These are phyloP conservation scores for Wickerhamiella qilinensis DNA, from an alignment of 805 yeast genomes.

Conservation along the genomic window DNA sequence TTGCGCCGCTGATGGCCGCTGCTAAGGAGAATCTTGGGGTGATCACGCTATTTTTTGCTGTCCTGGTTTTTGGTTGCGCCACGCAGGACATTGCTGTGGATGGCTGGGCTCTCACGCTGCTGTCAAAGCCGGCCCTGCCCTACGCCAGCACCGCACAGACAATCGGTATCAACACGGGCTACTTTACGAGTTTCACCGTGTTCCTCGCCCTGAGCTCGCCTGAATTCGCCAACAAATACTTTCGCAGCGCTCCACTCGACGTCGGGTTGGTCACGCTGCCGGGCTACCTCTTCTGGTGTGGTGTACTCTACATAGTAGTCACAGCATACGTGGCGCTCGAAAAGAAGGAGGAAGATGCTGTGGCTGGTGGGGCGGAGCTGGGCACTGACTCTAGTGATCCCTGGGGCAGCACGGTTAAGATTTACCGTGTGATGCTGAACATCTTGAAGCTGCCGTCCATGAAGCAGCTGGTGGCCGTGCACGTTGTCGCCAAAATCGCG, in stretches of 20 bases:
- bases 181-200: conserved; percentile 79
- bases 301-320: conserved; percentile 48
- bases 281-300: conserved; percentile 65
- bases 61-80: conserved; percentile 76
- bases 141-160: conserved; percentile 98
- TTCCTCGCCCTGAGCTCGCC: conserved; percentile 82
- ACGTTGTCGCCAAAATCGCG: conserved; percentile 71
- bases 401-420: conserved; percentile 11
- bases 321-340: conserved; percentile 43
- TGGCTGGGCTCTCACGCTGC: conserved; percentile 92
- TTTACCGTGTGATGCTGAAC: conserved; percentile 22
- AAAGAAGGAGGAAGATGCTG: conserved; percentile 57
- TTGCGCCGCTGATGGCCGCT: conserved; percentile 33
- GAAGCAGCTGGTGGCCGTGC: conserved; percentile 55
- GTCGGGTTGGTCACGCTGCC: conserved; percentile 58
- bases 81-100: conserved; percentile 98
- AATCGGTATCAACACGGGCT: conserved; percentile 84
- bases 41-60: conserved; percentile 58
- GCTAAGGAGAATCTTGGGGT: conserved; percentile 33
- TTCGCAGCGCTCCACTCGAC: conserved; percentile 43
- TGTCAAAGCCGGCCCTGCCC: conserved; percentile 61
- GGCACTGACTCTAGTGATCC: conserved; percentile 4
- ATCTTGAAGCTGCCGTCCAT: conserved; percentile 43
- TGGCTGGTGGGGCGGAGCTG: conserved; percentile 1
- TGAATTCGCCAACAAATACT: conserved; percentile 78